Evolutionary conservation across 1,284 basidiomycete species (phyloP), one percentile per base, ranked within the genome.

Genomic region (Boletellus dicymbophilus): DNA sequence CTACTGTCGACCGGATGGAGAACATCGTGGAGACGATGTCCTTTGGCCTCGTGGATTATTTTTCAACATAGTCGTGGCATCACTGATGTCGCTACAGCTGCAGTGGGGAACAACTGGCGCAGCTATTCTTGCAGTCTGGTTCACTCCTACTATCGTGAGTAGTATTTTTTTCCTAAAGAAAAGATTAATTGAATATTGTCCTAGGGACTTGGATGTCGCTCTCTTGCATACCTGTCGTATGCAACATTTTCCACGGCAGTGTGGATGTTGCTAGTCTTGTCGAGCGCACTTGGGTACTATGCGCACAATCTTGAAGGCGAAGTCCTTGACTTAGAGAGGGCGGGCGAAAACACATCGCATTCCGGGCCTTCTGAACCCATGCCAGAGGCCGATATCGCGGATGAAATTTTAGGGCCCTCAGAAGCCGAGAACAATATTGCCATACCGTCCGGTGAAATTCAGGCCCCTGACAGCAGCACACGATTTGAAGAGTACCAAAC

Each of bases 101-200:
- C 73, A 75, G 44, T 77, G 75, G 73, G 67, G 67, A 1, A 75
- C 74, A 1, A 65, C 68, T 0, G 58, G 63, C 3, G 66, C 69
- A 3, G 71, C 70, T 1, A 27, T 75, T 23, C 57, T 77, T 5
- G 58, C 62, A 1, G 57, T 62, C 10, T 72, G 59, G 58, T 70
- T 63, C 37, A 77, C 72, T 1, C 75, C 75, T 4, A 73, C 75
- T 1, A 26, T 47, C 6, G 66, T 64, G n/a, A 49, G 62, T 55
- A 3, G 13, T 26, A 3, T 3, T 25, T 20, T 2, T n/a, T 18
- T 49, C 25, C 2, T 8, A 2, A 7, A 15, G n/a, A 20, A 26
- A 27, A 27, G 20, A 36, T n/a, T 4, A 1, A n/a, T 16, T 44
- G 27, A 46, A 31, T 11, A 5, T 36, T 4, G 4, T 47, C n/a